Evolutionary conservation across 306 rosid genomes (phyloP).

Genomic region (Cotoneaster glaucophyllus): DNA sequence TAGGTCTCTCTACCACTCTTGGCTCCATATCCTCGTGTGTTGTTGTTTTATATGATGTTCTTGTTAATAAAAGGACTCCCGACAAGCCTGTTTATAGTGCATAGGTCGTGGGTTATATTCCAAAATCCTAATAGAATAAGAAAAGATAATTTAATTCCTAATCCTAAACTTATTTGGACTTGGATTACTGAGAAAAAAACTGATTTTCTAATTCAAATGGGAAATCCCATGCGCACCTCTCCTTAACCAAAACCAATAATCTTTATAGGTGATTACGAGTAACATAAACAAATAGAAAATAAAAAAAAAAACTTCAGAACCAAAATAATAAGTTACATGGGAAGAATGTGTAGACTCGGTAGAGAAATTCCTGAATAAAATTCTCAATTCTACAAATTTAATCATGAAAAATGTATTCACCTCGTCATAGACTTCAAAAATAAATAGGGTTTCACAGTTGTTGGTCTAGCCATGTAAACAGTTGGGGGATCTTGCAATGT

Average conservation of each 20-base stretch:
- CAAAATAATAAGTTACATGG: too few species aligned
- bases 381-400: too few species aligned
- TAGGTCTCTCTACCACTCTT: neutral
- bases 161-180: neutral
- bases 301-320: too few species aligned
- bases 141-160: neutral
- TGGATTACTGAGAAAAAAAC: neutral
- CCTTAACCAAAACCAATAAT: neutral
- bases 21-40: neutral
- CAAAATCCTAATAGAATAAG: neutral
- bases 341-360: too few species aligned
- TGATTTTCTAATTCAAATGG: neutral
- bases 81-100: neutral
- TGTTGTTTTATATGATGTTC: neutral
- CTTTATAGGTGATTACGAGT: too few species aligned
- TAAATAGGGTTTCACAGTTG: too few species aligned
- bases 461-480: too few species aligned
- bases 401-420: too few species aligned
- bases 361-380: too few species aligned
- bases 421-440: too few species aligned
- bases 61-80: neutral
- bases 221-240: neutral
- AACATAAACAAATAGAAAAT: too few species aligned
- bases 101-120: neutral
- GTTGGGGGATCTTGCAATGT: too few species aligned